Evolutionary conservation across 2,329 filamentous ascomycete species (phyloP).

Genomic region (Trichocomaceae sp.): DNA sequence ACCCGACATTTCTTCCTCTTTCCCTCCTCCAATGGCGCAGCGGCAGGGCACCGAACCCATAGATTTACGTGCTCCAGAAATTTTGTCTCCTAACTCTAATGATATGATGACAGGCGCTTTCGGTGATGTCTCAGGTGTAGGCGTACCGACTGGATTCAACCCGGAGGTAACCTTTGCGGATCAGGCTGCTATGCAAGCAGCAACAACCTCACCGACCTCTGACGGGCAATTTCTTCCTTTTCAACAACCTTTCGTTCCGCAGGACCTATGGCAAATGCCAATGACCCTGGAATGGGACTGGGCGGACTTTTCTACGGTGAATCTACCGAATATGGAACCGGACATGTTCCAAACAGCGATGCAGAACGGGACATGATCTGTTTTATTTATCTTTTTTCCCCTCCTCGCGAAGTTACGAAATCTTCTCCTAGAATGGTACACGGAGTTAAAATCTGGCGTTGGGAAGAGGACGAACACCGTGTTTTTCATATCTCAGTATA

Average conservation of each 20-base stretch:
- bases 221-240: constrained; percentile 5
- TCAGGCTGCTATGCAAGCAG: constrained; percentile 26
- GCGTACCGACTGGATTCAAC: constrained; percentile 26
- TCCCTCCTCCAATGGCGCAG: neutral
- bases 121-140: constrained; percentile 20
- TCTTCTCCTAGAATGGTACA: neutral
- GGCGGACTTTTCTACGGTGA: constrained; percentile 43
- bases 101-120: constrained; percentile 21
- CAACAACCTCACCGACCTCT: constrained; percentile 17
- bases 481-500: neutral
- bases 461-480: constrained; percentile 7
- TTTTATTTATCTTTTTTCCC: too few species aligned
- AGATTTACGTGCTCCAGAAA: neutral
- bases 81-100: constrained; percentile 15
- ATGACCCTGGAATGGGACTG: constrained; percentile 94
- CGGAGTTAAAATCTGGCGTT: constrained; percentile 16
- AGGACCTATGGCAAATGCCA: constrained; percentile 90
- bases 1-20: neutral
- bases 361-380: constrained; percentile 20
- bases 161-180: constrained; percentile 25
- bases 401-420: neutral
- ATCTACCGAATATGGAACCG: constrained; percentile 29
- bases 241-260: constrained; percentile 81
- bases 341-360: constrained; percentile 19
- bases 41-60: constrained; percentile 1